phyloP scores from a whole-genome alignment of 164 flowering plant species.

The Chimonanthus salicifolius region DNA sequence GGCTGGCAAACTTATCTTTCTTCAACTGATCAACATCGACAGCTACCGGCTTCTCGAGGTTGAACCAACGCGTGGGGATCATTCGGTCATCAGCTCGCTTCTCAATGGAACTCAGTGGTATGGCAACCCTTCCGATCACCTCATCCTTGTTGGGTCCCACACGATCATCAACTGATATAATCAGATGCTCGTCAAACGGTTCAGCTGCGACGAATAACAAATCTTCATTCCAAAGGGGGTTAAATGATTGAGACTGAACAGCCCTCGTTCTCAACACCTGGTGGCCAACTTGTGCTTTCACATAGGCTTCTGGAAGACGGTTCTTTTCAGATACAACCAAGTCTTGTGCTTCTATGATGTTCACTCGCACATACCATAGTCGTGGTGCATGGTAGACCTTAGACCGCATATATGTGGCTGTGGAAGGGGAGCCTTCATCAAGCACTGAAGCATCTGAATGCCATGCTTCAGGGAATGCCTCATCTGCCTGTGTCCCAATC shows the following conservation, averaged over 20 bases:
- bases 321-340: slow-evolving; percentile 58
- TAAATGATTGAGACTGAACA: slow-evolving; percentile 54
- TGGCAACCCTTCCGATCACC: slow-evolving; percentile 64
- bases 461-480: slow-evolving; percentile 91
- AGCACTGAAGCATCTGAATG: slow-evolving; percentile 86
- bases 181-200: slow-evolving; percentile 85
- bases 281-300: slow-evolving; percentile 72
- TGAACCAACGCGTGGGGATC: slow-evolving; percentile 70
- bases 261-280: slow-evolving; percentile 70
- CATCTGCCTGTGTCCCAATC: slow-evolving; percentile 96
- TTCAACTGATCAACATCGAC: slow-evolving; percentile 78
- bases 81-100: slow-evolving; percentile 83
- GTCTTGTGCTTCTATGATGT: slow-evolving; percentile 89
- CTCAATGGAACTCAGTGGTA: slow-evolving; percentile 58
- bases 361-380: slow-evolving; percentile 86
- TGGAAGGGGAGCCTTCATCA: slow-evolving; percentile 41
- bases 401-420: slow-evolving; percentile 53
- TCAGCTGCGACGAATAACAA: slow-evolving; percentile 83
- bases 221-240: slow-evolving; percentile 85
- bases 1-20: slow-evolving; percentile 72
- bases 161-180: slow-evolving; percentile 78
- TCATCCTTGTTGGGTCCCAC: slow-evolving; percentile 84
- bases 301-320: slow-evolving; percentile 72
- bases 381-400: slow-evolving; percentile 92
- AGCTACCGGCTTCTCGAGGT: slow-evolving; percentile 66